Base-by-base conservation (phyloP, 345 rosid species). In the Gossypium raimondii region DNA sequence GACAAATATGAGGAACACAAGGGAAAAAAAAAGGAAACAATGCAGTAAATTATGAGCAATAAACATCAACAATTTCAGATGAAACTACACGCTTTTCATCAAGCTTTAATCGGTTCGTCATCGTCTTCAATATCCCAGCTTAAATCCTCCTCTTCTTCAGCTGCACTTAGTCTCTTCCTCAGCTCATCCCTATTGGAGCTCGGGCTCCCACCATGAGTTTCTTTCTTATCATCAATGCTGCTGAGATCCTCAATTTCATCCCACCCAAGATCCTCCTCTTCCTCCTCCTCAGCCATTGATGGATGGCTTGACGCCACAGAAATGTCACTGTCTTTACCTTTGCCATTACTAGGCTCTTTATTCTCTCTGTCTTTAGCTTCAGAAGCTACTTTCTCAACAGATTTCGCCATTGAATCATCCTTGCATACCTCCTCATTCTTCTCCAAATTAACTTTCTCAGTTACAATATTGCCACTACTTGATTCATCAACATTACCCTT, bases 51-150 rank as follows among this genome's bases (percentile, higher is more conserved):
- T 55, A 57, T 75, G 58, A 60, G 62, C 38, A 61, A 78, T 51
- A 51, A 29, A 73, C 62, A 51, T 52, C 57, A 58, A 3, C 34
- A 1, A 24, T 24, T 59, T 59, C 57, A 52, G 18, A 59, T 59
- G 64, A 59, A 59, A 59, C 64, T 25, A 25, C 9, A 67, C 16
- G 25, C 38, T 63, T 64, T 11, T 27, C 61, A 77, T 87, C 86
- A 83, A 77, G 81, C 80, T 77, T 83, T 81, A 41, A 82, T 83
- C 38, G 84, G 81, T 29, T 80, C 90, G 27, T 82, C 92, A 13
- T 88, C 97, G 48, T 92, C 98, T 82, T 89, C 94, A 60, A 91
- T 89, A 79, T 89, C 98, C 98, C 98, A 92, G 78, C 91, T 89
- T 78, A 91, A 85, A 71, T 89, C 95, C 70, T 92, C 97, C 25